These are phyloP conservation scores for Metarhizium sp. DNA, from an alignment of 2,329 filamentous ascomycete species.

Conservation along the genomic window DNA sequence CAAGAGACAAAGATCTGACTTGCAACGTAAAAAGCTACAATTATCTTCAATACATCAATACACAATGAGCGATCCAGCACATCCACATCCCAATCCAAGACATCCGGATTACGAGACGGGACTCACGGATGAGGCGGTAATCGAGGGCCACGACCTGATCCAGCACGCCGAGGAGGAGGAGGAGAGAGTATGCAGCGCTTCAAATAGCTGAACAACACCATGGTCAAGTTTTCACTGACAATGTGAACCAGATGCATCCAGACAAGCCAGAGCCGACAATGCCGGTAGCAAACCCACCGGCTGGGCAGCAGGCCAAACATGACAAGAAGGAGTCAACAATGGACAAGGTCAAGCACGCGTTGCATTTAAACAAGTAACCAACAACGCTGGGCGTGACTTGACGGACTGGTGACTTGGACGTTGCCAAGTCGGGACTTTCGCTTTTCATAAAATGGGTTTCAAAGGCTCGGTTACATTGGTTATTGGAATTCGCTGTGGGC, in stretches of 20 bases:
- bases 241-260: not conserved
- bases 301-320: not conserved
- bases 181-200: not conserved
- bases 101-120: not conserved
- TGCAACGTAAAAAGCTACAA: not conserved
- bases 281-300: not conserved
- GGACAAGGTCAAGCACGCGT: slow-evolving; percentile 1
- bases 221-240: not conserved
- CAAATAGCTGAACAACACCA: not conserved
- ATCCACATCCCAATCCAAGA: not conserved
- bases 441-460: too few relatives aligned
- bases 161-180: slow-evolving; percentile 1
- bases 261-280: not conserved
- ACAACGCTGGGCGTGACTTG: not conserved
- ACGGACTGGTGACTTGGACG: not conserved
- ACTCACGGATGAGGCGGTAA: not conserved
- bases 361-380: not conserved
- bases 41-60: not conserved
- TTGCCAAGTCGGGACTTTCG: too few relatives aligned
- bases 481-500: too few relatives aligned
- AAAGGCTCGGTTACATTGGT: too few relatives aligned
- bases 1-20: not conserved
- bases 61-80: not conserved
- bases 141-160: not conserved
- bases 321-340: not conserved